Evolutionary conservation across 768 basidiomycete genomes (phyloP).

Genomic region (Rhizopogon vulgaris): DNA sequence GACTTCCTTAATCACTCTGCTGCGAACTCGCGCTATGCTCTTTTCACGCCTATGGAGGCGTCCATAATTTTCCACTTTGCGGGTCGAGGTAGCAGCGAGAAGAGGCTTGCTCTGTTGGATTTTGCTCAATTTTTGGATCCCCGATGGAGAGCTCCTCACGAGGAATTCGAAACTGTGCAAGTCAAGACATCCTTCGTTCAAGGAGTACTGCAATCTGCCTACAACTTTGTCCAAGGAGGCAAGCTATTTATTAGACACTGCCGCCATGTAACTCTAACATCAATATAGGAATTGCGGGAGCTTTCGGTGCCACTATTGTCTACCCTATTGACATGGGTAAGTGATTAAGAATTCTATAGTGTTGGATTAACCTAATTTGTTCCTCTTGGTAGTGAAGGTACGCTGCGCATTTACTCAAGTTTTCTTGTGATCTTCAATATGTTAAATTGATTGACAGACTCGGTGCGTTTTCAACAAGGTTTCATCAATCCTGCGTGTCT

Average conservation of each 20-base stretch:
- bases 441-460: slow-evolving; percentile 35
- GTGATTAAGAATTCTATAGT: slow-evolving; percentile 21
- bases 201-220: slow-evolving; percentile 61
- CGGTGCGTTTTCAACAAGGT: slow-evolving; percentile 35
- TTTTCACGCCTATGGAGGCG: slow-evolving; percentile 98
- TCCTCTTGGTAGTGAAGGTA: slow-evolving; percentile 60
- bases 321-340: slow-evolving; percentile 92
- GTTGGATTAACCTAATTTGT: slow-evolving; percentile 6
- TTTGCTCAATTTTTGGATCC: slow-evolving; percentile 93
- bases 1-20: slow-evolving; percentile 92
- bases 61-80: slow-evolving; percentile 98
- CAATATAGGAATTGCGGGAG: slow-evolving; percentile 77
- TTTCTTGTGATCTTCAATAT: neutral
- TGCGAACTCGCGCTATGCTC: slow-evolving; percentile 82
- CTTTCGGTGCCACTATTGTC: slow-evolving; percentile 93
- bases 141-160: slow-evolving; percentile 72
- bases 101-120: slow-evolving; percentile 79
- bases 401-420: slow-evolving; percentile 13
- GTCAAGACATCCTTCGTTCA: slow-evolving; percentile 41
- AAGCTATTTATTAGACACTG: slow-evolving; percentile 10
- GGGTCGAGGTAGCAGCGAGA: slow-evolving; percentile 62
- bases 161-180: slow-evolving; percentile 34
- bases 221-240: slow-evolving; percentile 88
- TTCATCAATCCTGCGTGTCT: slow-evolving; percentile 2
- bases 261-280: slow-evolving; percentile 8